These are phyloP conservation scores for Boletellus deceptivus DNA, from an alignment of 1,284 basidiomycete species.

Conservation along the genomic window DNA sequence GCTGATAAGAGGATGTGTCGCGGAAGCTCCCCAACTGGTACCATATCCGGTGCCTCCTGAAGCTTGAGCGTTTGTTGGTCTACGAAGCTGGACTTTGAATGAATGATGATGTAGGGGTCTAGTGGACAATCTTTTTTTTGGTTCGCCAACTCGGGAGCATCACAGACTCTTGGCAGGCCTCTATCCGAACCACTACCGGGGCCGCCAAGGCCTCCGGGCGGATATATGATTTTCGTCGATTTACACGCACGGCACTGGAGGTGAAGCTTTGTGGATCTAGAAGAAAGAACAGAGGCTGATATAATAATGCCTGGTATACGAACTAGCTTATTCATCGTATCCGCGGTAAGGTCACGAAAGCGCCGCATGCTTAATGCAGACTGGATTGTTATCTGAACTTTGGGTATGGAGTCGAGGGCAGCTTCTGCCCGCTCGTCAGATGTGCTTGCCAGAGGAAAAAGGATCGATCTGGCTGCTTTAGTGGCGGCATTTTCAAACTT, in stretches of 20 bases:
- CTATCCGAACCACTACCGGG: slow-evolving; percentile 77
- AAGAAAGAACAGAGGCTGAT: slow-evolving; percentile 91
- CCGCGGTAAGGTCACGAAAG: slow-evolving; percentile 91
- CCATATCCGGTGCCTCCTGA: slow-evolving; percentile 99
- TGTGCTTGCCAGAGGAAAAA: slow-evolving; percentile 66
- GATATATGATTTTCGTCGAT: slow-evolving; percentile 78
- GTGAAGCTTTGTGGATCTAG: slow-evolving; percentile 89
- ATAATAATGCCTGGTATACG: slow-evolving; percentile 98
- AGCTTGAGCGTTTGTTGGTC: slow-evolving; percentile 97
- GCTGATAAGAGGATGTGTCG: slow-evolving; percentile 92
- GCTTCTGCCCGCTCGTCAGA: slow-evolving; percentile 53
- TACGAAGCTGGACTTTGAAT: slow-evolving; percentile 92
- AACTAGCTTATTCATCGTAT: slow-evolving; percentile 94
- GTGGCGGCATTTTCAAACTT: slow-evolving; percentile 90
- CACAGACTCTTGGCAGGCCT: slow-evolving; percentile 83
- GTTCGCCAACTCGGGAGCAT: slow-evolving; percentile 70
- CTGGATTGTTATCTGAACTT: slow-evolving; percentile 86
- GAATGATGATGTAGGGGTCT: slow-evolving; percentile 95
- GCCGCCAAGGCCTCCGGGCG: slow-evolving; percentile 84
- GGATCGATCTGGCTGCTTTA: slow-evolving; percentile 75
- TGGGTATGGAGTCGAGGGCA: slow-evolving; percentile 69
- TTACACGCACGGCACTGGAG: slow-evolving; percentile 93
- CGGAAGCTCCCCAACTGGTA: slow-evolving; percentile 97
- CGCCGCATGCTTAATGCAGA: slow-evolving; percentile 90
- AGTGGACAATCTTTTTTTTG: slow-evolving; percentile 91